A percentile compares a stretch with the other conserved stretches of the same genome.
These are phyloP conservation scores for Malbranchea zuffiana DNA, from an alignment of 2,329 filamentous ascomycete genomes.

Conservation along the genomic window DNA sequence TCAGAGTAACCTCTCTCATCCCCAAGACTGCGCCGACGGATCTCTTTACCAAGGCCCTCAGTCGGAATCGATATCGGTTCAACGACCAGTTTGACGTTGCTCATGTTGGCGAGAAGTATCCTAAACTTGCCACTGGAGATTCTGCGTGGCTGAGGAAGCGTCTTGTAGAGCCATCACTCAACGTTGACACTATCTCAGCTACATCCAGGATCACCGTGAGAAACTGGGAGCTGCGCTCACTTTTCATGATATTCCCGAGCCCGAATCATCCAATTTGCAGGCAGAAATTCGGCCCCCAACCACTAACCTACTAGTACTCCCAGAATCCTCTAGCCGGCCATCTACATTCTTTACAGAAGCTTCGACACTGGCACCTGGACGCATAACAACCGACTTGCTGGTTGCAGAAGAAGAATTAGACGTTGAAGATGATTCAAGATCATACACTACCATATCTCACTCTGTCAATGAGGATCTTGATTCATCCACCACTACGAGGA, in stretches of 20 bases:
- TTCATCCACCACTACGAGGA: not conserved
- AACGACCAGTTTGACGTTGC: constrained; percentile 2
- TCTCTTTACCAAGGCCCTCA: not conserved
- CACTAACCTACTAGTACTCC: not conserved
- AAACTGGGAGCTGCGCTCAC: not conserved
- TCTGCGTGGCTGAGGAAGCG: not conserved
- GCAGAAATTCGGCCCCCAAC: not conserved
- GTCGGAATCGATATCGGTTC: constrained; percentile 1
- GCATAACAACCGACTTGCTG: not conserved
- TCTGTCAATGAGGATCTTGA: not conserved
- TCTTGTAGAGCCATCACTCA: not conserved
- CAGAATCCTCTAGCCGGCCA: not conserved
- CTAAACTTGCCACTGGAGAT: not conserved
- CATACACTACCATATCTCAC: not conserved
- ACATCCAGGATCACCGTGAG: not conserved
- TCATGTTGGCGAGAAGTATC: constrained; percentile 1
- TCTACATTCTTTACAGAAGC: constrained; percentile 3
- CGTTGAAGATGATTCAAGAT: not conserved
- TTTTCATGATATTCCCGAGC: not conserved
- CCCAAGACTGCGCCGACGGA: not conserved
- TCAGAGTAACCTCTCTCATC: not conserved
- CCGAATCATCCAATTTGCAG: not conserved
- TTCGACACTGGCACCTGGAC: not conserved
- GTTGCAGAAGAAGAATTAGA: not conserved
- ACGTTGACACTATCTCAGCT: not conserved